Conservation (phyloP, 1,284 basidiomycete genomes). For the Pseudomicrostroma phylloplanum region DNA sequence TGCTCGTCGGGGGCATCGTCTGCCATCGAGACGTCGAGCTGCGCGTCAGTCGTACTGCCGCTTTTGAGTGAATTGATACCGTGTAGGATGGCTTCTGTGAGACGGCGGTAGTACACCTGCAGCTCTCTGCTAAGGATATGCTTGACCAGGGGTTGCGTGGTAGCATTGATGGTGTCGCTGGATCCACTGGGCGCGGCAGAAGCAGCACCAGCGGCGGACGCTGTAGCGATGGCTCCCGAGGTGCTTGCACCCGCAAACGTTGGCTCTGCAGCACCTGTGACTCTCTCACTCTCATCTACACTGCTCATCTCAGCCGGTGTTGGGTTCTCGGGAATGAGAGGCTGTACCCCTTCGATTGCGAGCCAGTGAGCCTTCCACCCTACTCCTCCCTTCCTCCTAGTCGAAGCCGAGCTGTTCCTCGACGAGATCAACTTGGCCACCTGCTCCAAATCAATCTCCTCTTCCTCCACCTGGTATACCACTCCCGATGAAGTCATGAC, state of each 20-base stretch:
- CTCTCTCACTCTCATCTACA: background rate
- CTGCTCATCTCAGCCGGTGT: conserved; percentile 53
- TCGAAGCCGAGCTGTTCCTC: background rate
- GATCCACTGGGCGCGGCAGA: background rate
- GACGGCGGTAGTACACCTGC: conserved; percentile 86
- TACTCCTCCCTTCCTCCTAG: conserved; percentile 56
- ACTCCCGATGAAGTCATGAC: conserved; percentile 50
- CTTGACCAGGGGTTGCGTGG: conserved; percentile 54
- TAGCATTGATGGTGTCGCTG: background rate
- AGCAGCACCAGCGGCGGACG: conserved; percentile 19
- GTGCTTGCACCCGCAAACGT: conserved; percentile 44
- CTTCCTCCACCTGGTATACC: conserved; percentile 89
- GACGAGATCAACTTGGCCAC: conserved; percentile 20
- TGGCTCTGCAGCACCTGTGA: background rate
- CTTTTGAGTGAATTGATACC: conserved; percentile 27
- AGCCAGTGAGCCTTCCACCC: conserved; percentile 70
- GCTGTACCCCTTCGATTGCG: conserved; percentile 94
- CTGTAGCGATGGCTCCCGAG: conserved; percentile 27
- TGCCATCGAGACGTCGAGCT: conserved; percentile 2
- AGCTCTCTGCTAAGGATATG: conserved; percentile 88
- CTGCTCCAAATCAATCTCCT: conserved; percentile 88
- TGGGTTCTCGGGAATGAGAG: conserved; percentile 91
- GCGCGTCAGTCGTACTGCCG: conserved; percentile 16
- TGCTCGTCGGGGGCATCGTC: background rate
- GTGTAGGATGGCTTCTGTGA: conserved; percentile 60